These are phyloP conservation scores for Paragyromitra xinjiangensis DNA, from an alignment of 495 filamentous ascomycete genomes.

Conservation along the genomic window DNA sequence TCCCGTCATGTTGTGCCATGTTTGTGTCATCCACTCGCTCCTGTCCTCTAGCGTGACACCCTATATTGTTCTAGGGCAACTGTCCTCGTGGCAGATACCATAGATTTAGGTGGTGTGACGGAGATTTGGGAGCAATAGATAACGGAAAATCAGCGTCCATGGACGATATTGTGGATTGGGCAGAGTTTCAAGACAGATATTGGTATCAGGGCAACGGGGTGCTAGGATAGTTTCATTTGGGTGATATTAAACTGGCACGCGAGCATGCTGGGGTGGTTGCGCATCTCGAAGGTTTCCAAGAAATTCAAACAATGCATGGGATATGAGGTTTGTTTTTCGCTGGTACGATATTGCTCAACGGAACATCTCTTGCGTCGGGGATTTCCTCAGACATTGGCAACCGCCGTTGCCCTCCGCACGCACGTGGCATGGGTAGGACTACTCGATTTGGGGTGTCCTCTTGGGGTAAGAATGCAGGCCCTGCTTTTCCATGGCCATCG, in stretches of 20 bases:
- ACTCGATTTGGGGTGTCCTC: constrained; percentile 7
- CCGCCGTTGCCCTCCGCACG: not conserved
- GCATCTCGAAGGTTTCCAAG: no score
- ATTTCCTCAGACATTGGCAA: constrained; percentile 16
- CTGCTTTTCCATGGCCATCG: constrained; percentile 5
- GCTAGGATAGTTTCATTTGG: not conserved
- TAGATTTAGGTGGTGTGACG: not conserved
- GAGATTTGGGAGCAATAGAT: not conserved
- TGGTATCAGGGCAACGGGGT: not conserved
- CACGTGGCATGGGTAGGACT: constrained; percentile 27
- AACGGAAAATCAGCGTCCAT: not conserved
- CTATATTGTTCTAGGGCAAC: not conserved
- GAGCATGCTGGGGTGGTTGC: no score
- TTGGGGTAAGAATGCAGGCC: constrained; percentile 19
- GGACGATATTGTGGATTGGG: not conserved
- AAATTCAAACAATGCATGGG: not conserved
- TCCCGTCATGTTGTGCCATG: not conserved
- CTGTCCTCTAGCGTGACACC: not conserved
- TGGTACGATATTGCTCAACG: not conserved
- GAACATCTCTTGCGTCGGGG: not conserved
- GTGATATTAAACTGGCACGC: no score
- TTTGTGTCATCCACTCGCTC: not conserved
- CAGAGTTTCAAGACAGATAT: not conserved
- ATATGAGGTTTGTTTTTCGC: not conserved
- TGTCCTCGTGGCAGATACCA: not conserved